Conservation (phyloP, 345 rosid species). For the Eutrema yunnanense region DNA sequence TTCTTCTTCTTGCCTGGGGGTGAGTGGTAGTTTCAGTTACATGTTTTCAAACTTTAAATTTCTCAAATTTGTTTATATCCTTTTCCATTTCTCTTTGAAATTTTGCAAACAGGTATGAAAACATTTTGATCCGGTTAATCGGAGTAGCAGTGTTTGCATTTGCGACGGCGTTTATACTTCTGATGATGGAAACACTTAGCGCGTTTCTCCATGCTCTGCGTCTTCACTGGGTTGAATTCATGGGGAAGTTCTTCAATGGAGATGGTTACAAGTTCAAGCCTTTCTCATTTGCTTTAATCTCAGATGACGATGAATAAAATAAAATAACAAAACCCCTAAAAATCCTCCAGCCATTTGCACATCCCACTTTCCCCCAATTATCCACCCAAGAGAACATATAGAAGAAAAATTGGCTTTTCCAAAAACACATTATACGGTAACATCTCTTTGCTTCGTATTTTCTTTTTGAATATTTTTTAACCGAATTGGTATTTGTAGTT, state of each 20-base stretch:
- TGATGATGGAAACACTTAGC: constrained; percentile 96
- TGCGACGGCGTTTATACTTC: constrained; percentile 87
- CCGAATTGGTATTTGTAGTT: constrained; percentile 18
- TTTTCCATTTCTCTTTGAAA: not conserved
- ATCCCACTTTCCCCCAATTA: constrained; percentile 3
- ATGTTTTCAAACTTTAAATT: not conserved
- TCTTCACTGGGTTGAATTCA: constrained; percentile 98
- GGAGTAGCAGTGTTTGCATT: constrained; percentile 89
- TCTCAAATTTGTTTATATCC: not conserved
- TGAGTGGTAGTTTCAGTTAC: constrained; percentile 31
- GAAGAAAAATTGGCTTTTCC: constrained; percentile 14
- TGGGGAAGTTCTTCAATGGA: constrained; percentile 83
- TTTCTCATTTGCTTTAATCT: constrained; percentile 61
- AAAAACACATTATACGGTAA: constrained; percentile 24
- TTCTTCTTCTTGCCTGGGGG: constrained; percentile 97
- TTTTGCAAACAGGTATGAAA: constrained; percentile 61
- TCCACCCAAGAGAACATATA: not conserved
- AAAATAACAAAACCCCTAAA: constrained; percentile 16
- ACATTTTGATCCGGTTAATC: constrained; percentile 54
- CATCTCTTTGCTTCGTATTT: not conserved
- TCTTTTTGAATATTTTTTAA: not conserved
- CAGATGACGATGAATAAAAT: constrained; percentile 59
- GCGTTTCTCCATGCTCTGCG: constrained; percentile 96
- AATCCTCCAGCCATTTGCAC: constrained; percentile 5
- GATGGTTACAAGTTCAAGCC: constrained; percentile 96